phyloP scores from a whole-genome alignment of 1,284 basidiomycete species.

The Salmacisia buchloeana region DNA sequence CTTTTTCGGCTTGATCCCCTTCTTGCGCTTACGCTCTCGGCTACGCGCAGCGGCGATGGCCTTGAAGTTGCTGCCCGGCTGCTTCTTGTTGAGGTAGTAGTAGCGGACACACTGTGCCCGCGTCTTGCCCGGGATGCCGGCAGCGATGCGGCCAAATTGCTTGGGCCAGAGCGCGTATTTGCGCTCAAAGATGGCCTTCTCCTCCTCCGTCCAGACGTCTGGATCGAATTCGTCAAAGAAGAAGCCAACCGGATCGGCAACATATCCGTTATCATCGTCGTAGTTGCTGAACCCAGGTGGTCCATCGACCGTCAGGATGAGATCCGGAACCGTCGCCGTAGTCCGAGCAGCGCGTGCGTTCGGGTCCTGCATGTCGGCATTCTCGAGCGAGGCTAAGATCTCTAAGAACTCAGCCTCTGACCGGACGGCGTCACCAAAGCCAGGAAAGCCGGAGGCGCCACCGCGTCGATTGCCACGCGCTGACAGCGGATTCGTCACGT shows the following conservation, averaged over 20 bases:
- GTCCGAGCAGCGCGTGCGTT: slow-evolving; percentile 78
- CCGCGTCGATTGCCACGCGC: slow-evolving; percentile 32
- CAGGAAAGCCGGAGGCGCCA: slow-evolving; percentile 28
- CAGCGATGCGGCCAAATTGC: slow-evolving; percentile 83
- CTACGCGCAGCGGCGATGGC: slow-evolving; percentile 39
- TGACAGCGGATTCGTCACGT: slow-evolving; percentile 8
- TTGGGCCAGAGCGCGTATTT: slow-evolving; percentile 82
- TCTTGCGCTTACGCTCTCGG: slow-evolving; percentile 44
- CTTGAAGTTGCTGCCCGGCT: slow-evolving; percentile 45
- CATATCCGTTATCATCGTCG: slow-evolving; percentile 77
- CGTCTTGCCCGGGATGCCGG: slow-evolving; percentile 75
- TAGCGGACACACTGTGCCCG: slow-evolving; percentile 82
- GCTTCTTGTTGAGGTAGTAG: slow-evolving; percentile 91
- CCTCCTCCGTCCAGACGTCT: slow-evolving; percentile 71
- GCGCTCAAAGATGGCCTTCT: slow-evolving; percentile 72
- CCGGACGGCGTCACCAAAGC: slow-evolving; percentile 78
- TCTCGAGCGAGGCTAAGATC: slow-evolving; percentile 85
- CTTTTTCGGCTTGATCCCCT: slow-evolving; percentile 47
- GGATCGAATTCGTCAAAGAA: slow-evolving; percentile 44
- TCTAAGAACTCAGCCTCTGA: slow-evolving; percentile 96
- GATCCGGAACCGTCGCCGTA: slow-evolving; percentile 84
- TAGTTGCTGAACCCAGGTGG: slow-evolving; percentile 58
- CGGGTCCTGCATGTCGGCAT: slow-evolving; percentile 85
- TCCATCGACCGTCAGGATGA: slow-evolving; percentile 66
- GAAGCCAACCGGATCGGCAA: slow-evolving; percentile 72